A percentile compares a stretch with the other conserved stretches of the same genome.
These are phyloP conservation scores for Neonectria coccinea DNA, from an alignment of 2,329 filamentous ascomycete genomes.

Conservation along the genomic window DNA sequence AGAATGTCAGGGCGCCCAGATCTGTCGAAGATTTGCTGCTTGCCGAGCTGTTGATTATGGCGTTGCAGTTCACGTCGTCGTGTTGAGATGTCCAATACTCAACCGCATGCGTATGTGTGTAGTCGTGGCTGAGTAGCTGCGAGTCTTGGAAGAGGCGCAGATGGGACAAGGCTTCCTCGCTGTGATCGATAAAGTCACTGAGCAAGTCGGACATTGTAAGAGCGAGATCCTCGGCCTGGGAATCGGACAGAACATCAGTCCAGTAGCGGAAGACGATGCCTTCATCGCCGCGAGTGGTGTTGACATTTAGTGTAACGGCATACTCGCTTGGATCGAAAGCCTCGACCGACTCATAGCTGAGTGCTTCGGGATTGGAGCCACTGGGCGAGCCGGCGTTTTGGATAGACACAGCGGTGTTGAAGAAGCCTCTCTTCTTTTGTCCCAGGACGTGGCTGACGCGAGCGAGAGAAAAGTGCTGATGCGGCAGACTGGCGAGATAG, in stretches of 20 bases:
- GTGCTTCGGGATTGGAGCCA: not conserved
- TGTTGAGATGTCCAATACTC: slow-evolving; percentile 18
- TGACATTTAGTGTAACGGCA: slow-evolving; percentile 48
- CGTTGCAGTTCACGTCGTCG: not conserved
- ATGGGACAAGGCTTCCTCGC: slow-evolving; percentile 31
- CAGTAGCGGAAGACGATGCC: slow-evolving; percentile 42
- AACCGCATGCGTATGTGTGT: not conserved
- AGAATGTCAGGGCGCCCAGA: slow-evolving; percentile 13
- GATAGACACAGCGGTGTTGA: slow-evolving; percentile 52
- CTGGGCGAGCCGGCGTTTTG: slow-evolving; percentile 38
- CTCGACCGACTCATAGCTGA: slow-evolving; percentile 34
- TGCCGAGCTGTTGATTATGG: slow-evolving; percentile 8
- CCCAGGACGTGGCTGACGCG: slow-evolving; percentile 54
- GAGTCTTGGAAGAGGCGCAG: slow-evolving; percentile 22
- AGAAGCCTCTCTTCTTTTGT: slow-evolving; percentile 41
- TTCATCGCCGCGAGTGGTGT: slow-evolving; percentile 40
- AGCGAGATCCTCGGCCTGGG: slow-evolving; percentile 36
- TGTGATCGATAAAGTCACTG: slow-evolving; percentile 32
- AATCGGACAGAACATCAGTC: slow-evolving; percentile 31
- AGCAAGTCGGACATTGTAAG: slow-evolving; percentile 34
- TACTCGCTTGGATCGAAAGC: slow-evolving; percentile 48
- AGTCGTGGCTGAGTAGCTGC: not conserved
- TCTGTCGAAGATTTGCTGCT: slow-evolving; percentile 26
- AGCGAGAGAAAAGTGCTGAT: slow-evolving; percentile 63
- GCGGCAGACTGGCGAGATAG: slow-evolving; percentile 50